Evolutionary conservation across 2,329 filamentous ascomycete species (phyloP), one percentile per base, ranked within the genome.

Genomic region (Bipolaris bicolor): DNA sequence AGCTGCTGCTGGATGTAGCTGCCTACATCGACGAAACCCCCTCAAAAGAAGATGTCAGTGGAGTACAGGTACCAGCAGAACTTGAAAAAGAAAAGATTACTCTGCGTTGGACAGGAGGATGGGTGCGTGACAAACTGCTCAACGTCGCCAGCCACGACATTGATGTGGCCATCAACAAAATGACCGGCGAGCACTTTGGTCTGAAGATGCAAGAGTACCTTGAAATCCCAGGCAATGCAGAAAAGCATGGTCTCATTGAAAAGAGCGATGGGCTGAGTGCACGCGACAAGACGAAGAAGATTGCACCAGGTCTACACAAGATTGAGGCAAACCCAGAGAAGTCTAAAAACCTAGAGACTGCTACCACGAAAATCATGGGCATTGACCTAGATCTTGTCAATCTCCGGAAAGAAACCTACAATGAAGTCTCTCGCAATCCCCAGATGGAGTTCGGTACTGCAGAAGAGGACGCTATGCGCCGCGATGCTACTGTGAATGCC

Each of bases 351-450:
- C 84, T 98, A 13, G 94, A 96, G 77, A 98, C 94, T 0, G 90
- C 92, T 47, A 96, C 92, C 9, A 92, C 90, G 22, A 90, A 84
- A 63, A 87, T 98, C 56, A 88, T 97, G 69, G 92, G 90, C 0
- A 83, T 96, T 47, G 94, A 98, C 71, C 85, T 97, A 46, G 94
- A 99, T 73, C 88, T 99, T 71, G 95, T 99, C 67, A 99, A 98
- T 73, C 81, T 98, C 45, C 86, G 94, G 44, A 96, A 92, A 72
- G 95, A 98, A 78, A 93, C 89, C 0, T 98, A 98, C 68, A 85
- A 88, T 0, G 88, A 91, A n/a, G 87, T 95, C 58, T 96, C 91
- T 70, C 87, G 95, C 34, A 97, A 96, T 68, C 94, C 94, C 1
- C 84, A 91, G 67, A 90, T 98, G 84, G 92, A 97, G 73, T 97